A percentile compares a stretch with the other conserved stretches of the same genome.
These are phyloP conservation scores for Hypoxylon sp. DNA, from an alignment of 2,329 filamentous ascomycete genomes.

Conservation along the genomic window DNA sequence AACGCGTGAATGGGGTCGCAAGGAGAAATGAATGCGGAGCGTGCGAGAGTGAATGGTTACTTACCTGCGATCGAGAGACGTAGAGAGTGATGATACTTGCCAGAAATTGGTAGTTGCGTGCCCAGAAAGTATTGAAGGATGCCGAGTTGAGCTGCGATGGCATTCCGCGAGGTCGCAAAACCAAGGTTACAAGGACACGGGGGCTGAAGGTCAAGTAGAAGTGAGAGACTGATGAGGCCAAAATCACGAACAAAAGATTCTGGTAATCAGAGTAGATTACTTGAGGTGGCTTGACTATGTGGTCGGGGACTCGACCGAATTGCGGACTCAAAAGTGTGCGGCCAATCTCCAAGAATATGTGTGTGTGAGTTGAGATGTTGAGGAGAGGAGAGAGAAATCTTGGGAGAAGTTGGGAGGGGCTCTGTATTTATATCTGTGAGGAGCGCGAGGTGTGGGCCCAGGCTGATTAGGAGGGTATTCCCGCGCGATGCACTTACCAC, in stretches of 20 bases:
- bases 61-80: not conserved
- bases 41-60: not conserved
- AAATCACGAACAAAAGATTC: not conserved
- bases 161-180: not conserved
- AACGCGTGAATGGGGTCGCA: not conserved
- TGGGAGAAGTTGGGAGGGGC: not conserved
- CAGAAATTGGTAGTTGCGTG: not conserved
- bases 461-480: not conserved
- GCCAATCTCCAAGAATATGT: not conserved
- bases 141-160: not conserved
- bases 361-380: not conserved
- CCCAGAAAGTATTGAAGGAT: not conserved
- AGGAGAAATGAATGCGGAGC: no score
- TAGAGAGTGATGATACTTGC: conserved; percentile 1
- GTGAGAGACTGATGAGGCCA: not conserved
- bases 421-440: not conserved
- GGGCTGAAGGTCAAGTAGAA: not conserved
- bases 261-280: not conserved
- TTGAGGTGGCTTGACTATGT: not conserved
- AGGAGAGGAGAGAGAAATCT: not conserved
- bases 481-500: not conserved
- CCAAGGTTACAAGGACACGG: not conserved
- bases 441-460: not conserved
- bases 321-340: not conserved
- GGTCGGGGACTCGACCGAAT: not conserved